Base-by-base conservation (phyloP, 2,329 filamentous ascomycete genomes). In the Coniochaeta sp. region DNA sequence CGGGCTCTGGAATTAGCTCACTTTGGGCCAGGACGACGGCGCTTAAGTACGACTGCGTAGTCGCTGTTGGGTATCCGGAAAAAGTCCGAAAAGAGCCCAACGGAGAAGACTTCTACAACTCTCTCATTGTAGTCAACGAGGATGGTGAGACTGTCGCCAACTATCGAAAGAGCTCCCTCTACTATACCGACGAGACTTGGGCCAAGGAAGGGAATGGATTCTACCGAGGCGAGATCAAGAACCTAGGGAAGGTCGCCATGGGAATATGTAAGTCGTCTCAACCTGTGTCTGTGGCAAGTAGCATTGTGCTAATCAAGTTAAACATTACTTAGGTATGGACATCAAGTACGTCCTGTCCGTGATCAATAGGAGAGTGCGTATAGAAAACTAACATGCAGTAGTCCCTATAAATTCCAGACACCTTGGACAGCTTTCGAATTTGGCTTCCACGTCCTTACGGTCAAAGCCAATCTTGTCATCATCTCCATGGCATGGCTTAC, bases 401-500 rank as follows among this genome's bases (percentile, higher is more conserved):
- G 77, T 59, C 80, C 80, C 0, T 82, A 81, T 62, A 78, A 74
- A 56, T 81, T 82, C 58, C 76, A 81, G 63, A 74, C 79, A 0
- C 77, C 78, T 0, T 83, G 78, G 78, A 67, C 71, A 47, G 74
- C 73, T 0, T 81, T 77, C 62, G 80, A 82, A 61, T 81, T 82
- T 63, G 80, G 79, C 0, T 81, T 76, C 26, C 84, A 89, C 50
- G 75, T 87, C 6, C 69, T 91, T 0, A 73, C 83, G 1, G 73
- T 74, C 0, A 68, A 79, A 0, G 81, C 87, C 0, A 84, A 85
- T 16, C 63, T 93, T 0, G 85, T 90, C 1, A 83, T 92, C 36
- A 65, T 93, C 0, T 85, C 83, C 4, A 93, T 93, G 90, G 89
- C 90, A 0, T 93, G 89, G 90, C 76, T 90, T 34, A 91, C 89